Percentiles rank a stretch among this genome's conserved stretches.
Conservation (phyloP, 106 monocot genomes). For the Platanthera zijinensis region DNA sequence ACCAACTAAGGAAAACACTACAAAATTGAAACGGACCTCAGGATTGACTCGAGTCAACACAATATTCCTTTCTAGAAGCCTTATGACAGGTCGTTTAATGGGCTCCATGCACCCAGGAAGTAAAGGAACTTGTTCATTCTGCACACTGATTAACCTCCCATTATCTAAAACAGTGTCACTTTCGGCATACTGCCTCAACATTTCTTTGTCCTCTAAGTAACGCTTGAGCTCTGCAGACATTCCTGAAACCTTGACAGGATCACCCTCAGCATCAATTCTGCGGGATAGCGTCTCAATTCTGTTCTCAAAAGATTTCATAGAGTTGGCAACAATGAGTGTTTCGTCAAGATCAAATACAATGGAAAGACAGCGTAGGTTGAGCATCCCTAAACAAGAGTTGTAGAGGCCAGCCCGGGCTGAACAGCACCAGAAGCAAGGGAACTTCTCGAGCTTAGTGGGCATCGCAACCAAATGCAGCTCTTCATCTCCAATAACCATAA, state of each 20-base stretch:
- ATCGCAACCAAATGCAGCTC: slow-evolving; percentile 91
- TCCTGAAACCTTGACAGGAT: slow-evolving; percentile 62
- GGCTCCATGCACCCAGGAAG: slow-evolving; percentile 17
- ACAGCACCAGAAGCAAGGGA: slow-evolving; percentile 90
- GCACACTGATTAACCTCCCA: slow-evolving; percentile 40
- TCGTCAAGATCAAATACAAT: slow-evolving; percentile 95
- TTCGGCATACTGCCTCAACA: slow-evolving; percentile 75
- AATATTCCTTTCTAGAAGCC: slow-evolving; percentile 63
- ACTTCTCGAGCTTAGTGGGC: slow-evolving; percentile 48
- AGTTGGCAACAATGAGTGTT: slow-evolving; percentile 90
- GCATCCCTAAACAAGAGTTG: slow-evolving; percentile 60
- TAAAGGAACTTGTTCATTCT: slow-evolving; percentile 57
- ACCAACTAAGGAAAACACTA: not conserved
- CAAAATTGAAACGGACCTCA: slow-evolving; percentile 36
- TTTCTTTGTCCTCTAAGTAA: slow-evolving; percentile 66
- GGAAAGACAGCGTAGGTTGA: slow-evolving; percentile 79
- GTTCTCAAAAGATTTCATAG: slow-evolving; percentile 94
- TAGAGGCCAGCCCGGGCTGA: slow-evolving; percentile 53
- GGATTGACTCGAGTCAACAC: slow-evolving; percentile 91
- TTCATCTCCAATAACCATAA: slow-evolving; percentile 50
- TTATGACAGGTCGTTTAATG: slow-evolving; percentile 65
- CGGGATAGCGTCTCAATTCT: slow-evolving; percentile 64
- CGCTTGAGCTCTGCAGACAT: slow-evolving; percentile 90
- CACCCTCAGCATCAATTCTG: slow-evolving; percentile 63
- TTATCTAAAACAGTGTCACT: slow-evolving; percentile 46